Percentiles rank a stretch among this genome's conserved stretches.
Evolutionary conservation across 1,139 yeast genomes (phyloP).

Genomic region (Suhomyces coccinellae): DNA sequence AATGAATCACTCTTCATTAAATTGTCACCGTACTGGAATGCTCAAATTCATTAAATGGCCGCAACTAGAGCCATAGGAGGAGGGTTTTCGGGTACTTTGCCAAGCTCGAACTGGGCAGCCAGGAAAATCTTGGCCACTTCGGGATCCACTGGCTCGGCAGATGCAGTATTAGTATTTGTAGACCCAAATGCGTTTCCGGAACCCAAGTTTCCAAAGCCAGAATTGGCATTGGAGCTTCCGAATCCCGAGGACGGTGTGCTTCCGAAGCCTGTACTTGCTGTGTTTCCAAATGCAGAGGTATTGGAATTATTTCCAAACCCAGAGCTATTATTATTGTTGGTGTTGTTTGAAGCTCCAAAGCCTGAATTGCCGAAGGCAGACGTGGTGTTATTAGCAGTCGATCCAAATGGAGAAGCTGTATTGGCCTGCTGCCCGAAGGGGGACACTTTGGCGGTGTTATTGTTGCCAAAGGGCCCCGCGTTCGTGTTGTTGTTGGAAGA

Average conservation of each 20-base stretch:
- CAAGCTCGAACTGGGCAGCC: constrained; percentile 54
- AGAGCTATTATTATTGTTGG: neutral
- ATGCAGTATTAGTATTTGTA: constrained; percentile 1
- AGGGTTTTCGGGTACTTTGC: constrained; percentile 73
- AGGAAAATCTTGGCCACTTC: constrained; percentile 50
- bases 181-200: too few relatives aligned
- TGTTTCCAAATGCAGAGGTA: neutral
- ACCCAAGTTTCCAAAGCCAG: neutral
- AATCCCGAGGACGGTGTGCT: neutral
- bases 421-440: too few relatives aligned
- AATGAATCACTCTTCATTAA: too few relatives aligned
- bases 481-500: too few relatives aligned
- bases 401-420: neutral
- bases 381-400: neutral
- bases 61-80: constrained; percentile 56
- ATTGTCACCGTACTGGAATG: too few relatives aligned
- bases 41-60: neutral
- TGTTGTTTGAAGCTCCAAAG: too few relatives aligned
- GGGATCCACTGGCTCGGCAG: constrained; percentile 1
- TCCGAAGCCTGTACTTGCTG: too few relatives aligned
- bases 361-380: constrained; percentile 1
- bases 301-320: neutral
- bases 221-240: neutral
- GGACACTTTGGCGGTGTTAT: neutral
- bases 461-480: neutral